Percentiles rank a stretch among this genome's conserved stretches.
phyloP scores from a whole-genome alignment of 2,329 filamentous ascomycete genomes.

The Orbilia ellipsospora region DNA sequence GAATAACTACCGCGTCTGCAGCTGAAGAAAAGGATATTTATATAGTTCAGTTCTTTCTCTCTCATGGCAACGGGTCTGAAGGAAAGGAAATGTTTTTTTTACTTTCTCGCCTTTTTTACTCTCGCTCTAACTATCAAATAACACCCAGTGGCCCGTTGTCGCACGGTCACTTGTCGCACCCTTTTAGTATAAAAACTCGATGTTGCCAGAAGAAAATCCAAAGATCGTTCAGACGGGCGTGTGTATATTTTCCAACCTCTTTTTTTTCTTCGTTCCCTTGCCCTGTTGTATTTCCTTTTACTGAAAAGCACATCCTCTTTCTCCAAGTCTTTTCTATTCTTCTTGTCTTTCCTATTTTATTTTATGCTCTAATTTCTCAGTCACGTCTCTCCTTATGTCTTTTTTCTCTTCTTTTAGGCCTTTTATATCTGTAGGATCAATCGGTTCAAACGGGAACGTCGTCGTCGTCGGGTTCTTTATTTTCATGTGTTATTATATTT shows the following conservation, averaged over 20 bases:
- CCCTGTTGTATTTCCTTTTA: constrained; percentile 33
- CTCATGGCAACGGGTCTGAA: no score
- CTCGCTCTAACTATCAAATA: neutral
- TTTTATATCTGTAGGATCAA: constrained; percentile 35
- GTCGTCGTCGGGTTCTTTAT: constrained; percentile 11
- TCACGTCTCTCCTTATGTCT: neutral
- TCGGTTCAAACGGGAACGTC: constrained; percentile 36
- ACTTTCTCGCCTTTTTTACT: neutral
- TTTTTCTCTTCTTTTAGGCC: constrained; percentile 7
- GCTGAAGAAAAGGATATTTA: neutral
- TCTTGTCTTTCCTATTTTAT: neutral
- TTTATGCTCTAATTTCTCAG: neutral
- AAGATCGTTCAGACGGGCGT: constrained; percentile 10
- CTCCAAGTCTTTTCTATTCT: neutral
- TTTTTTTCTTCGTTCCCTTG: neutral
- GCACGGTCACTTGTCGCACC: constrained; percentile 20
- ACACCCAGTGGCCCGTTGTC: constrained; percentile 8
- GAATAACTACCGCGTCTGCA: neutral
- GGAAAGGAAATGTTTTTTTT: neutral
- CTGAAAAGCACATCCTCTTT: constrained; percentile 24
- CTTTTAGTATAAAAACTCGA: neutral
- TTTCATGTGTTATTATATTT: no score
- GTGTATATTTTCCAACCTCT: constrained; percentile 1
- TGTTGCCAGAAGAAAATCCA: no score
- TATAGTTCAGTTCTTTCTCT: no score